A percentile compares a stretch with the other conserved stretches of the same genome.
These are phyloP conservation scores for Ophiostoma ips DNA, from an alignment of 2,329 filamentous ascomycete species.

Conservation along the genomic window DNA sequence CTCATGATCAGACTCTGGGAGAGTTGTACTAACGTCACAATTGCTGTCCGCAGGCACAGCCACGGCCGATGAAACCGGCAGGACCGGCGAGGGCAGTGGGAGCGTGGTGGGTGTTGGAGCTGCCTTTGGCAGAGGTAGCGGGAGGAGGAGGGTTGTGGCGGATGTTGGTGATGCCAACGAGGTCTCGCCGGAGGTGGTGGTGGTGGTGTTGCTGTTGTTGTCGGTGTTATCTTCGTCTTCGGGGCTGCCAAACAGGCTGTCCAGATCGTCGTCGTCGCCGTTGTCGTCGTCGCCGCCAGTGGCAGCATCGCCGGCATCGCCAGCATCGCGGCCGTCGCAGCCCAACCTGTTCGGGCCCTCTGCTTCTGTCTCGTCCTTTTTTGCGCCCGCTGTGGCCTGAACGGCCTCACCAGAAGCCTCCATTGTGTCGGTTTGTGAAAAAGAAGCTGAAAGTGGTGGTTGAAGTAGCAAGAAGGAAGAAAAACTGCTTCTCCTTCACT, in stretches of 20 bases:
- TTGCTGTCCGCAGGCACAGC: not conserved
- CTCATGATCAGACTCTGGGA: not conserved
- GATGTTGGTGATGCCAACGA: not conserved
- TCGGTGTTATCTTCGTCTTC: not conserved
- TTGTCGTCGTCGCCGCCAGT: not conserved
- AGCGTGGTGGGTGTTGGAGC: not conserved
- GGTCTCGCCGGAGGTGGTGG: too few species aligned
- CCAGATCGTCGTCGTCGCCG: constrained; percentile 3
- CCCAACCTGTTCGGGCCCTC: not conserved
- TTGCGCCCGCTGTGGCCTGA: not conserved
- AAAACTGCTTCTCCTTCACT: not conserved
- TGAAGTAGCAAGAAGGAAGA: not conserved
- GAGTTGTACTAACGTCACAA: constrained; percentile 10
- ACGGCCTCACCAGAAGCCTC: not conserved
- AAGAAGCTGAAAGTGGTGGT: not conserved
- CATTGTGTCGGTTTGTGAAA: not conserved
- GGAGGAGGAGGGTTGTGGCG: not conserved
- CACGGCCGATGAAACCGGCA: not conserved
- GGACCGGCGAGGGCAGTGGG: not conserved
- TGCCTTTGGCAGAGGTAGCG: not conserved
- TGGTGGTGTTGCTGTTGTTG: not conserved
- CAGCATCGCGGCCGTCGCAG: not conserved
- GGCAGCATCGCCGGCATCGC: not conserved
- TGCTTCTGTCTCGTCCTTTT: not conserved
- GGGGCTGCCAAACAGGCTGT: constrained; percentile 5